Base-by-base conservation (phyloP, 495 filamentous ascomycete genomes). In the Hypoxylon perforatum region DNA sequence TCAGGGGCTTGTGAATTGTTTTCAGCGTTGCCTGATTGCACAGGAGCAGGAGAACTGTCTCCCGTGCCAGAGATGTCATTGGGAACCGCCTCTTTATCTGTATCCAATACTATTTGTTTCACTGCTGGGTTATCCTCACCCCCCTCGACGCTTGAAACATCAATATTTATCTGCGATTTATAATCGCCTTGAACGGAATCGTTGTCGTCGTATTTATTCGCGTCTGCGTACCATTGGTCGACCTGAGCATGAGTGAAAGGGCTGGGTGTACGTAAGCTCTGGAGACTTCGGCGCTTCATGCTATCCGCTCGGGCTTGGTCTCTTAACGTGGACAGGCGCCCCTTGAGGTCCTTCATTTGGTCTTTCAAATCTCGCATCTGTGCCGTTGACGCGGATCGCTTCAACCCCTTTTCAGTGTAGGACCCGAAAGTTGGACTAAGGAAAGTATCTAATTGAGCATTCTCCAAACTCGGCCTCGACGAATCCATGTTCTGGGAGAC, bases 301-400 rank as follows among this genome's bases (percentile, higher is more conserved):
- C 85, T 91, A 68, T 97, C 95, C 61, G 91, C 91, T 48, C 91
- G 86, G 4, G 90, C 90, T 73, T 93, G 90, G 65, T 93, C 87
- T 61, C 94, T 88, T 30, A 99, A 77, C 10, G 83, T 90, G 3
- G 94, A 96, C 18, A 99, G 92, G 67, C 93, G 92, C 50, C 94
- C 95, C 69, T 94, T 93, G 21, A 99, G 80, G 65, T 93, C 93
- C 66, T 94, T 89, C 90, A 98, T 95, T 78, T 99, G 93, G 64
- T 94, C 90, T 52, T 91, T 90, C 14, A 98, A 81, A 71, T 92
- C 91, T 21, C 91, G 86, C 77, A 96, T 92, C 69, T 93, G 91
- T 22, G 85, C 80, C 30, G 88, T 85, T 14, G 86, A 88, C 22
- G 79, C 75, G 14, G 87, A 84, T 56, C 85, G 74, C 49, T 75